Evolutionary conservation across 2,329 filamentous ascomycete genomes (phyloP).

Genomic region (Epichloe sp.): DNA sequence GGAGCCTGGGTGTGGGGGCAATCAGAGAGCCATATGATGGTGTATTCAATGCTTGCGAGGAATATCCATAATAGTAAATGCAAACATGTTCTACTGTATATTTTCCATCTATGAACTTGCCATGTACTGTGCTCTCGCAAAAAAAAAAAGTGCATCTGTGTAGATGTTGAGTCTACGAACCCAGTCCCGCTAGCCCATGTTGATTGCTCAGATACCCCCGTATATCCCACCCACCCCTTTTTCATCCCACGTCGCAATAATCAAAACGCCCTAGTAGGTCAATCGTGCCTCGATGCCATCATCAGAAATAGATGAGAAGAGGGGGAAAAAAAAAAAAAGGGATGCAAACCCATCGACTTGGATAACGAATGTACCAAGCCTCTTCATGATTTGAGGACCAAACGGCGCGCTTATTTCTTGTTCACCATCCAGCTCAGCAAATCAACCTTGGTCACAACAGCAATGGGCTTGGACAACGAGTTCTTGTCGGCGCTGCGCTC

Average conservation of each 20-base stretch:
- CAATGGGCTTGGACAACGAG: constrained; percentile 61
- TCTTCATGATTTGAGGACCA: neutral
- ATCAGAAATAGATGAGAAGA: neutral
- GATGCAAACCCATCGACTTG: neutral
- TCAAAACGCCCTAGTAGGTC: neutral
- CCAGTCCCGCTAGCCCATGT: constrained; percentile 3
- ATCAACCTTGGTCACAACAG: constrained; percentile 94
- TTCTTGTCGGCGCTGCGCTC: constrained; percentile 48
- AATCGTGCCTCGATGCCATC: neutral
- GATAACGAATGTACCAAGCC: neutral
- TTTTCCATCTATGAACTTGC: neutral
- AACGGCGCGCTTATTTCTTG: constrained; percentile 22
- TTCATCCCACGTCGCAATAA: constrained; percentile 2
- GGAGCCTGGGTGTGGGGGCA: neutral
- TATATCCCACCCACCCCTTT: neutral
- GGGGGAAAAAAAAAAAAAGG: neutral
- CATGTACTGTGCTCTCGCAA: no score
- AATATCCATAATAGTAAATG: constrained; percentile 2
- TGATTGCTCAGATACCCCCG: constrained; percentile 5
- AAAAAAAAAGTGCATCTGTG: constrained; percentile 8
- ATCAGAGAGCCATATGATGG: neutral
- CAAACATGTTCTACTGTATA: constrained; percentile 7
- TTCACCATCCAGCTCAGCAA: constrained; percentile 84
- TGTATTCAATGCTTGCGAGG: no score
- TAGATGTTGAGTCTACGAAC: constrained; percentile 31